These are phyloP conservation scores for Xylariales sp. DNA, from an alignment of 2,329 filamentous ascomycete genomes.

Conservation along the genomic window DNA sequence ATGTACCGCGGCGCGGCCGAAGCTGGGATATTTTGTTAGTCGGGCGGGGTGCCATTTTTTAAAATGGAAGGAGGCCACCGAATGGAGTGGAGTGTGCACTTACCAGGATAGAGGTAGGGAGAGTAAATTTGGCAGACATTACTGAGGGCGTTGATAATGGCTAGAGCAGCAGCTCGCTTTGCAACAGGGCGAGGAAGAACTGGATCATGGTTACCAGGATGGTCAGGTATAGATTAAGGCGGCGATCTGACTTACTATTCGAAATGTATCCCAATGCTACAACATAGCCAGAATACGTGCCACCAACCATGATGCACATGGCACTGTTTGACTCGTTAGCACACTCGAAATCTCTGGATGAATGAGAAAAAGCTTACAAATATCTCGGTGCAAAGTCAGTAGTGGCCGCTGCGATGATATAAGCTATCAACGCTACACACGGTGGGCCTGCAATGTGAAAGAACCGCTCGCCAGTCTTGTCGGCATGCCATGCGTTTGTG, in stretches of 20 bases:
- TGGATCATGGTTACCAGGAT: too few relatives aligned
- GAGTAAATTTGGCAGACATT: constrained; percentile 5
- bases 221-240: too few relatives aligned
- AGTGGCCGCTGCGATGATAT: constrained; percentile 3
- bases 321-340: background rate
- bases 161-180: constrained; percentile 4
- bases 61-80: background rate
- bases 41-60: background rate
- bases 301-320: constrained; percentile 4
- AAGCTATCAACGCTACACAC: background rate
- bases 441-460: constrained; percentile 1
- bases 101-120: constrained; percentile 4
- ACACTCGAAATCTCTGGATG: background rate
- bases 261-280: constrained; percentile 4
- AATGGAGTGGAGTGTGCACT: too few relatives aligned
- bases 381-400: background rate
- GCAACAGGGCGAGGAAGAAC: constrained; percentile 5
- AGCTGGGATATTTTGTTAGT: background rate
- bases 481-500: constrained; percentile 5
- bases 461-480: constrained; percentile 2
- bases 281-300: constrained; percentile 3
- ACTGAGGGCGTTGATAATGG: constrained; percentile 2
- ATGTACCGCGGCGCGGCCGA: constrained; percentile 4
- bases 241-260: constrained; percentile 3
- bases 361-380: background rate